These are phyloP conservation scores for Cadophora sp. DNA, from an alignment of 2,329 filamentous ascomycete species.

Conservation along the genomic window DNA sequence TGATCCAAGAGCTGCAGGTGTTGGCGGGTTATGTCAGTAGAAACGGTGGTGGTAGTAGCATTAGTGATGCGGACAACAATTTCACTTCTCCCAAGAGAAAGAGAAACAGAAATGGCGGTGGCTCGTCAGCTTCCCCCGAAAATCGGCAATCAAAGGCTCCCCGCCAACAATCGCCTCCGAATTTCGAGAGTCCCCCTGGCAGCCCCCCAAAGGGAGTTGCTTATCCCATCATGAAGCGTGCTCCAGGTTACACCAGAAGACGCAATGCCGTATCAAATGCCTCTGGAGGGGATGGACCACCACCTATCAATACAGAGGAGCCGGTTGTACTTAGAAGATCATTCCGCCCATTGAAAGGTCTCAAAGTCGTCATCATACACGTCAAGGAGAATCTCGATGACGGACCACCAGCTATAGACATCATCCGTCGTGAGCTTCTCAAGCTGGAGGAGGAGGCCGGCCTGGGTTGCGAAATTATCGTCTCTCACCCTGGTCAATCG, in stretches of 20 bases:
- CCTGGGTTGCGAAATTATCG: constrained; percentile 80
- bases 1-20: constrained; percentile 77
- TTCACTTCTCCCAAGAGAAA: constrained; percentile 39
- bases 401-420: constrained; percentile 66
- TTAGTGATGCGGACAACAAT: background rate
- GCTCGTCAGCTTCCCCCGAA: constrained; percentile 12
- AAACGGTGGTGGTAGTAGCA: background rate
- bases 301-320: background rate
- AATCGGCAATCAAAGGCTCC: background rate
- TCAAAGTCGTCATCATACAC: constrained; percentile 89
- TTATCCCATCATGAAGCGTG: background rate
- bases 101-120: constrained; percentile 38
- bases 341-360: constrained; percentile 60
- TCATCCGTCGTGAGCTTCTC: constrained; percentile 72
- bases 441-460: constrained; percentile 61
- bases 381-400: constrained; percentile 87
- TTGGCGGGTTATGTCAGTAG: constrained; percentile 61
- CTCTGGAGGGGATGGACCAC: background rate
- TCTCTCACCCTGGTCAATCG: constrained; percentile 71
- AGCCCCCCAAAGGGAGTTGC: background rate
- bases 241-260: background rate
- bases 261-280: background rate
- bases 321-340: background rate
- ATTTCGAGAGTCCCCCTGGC: background rate
- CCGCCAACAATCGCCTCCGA: background rate